Percentiles rank a stretch among this genome's conserved stretches.
Evolutionary conservation across 768 basidiomycete genomes (phyloP).

Genomic region (Pleurotus cornucopiae): DNA sequence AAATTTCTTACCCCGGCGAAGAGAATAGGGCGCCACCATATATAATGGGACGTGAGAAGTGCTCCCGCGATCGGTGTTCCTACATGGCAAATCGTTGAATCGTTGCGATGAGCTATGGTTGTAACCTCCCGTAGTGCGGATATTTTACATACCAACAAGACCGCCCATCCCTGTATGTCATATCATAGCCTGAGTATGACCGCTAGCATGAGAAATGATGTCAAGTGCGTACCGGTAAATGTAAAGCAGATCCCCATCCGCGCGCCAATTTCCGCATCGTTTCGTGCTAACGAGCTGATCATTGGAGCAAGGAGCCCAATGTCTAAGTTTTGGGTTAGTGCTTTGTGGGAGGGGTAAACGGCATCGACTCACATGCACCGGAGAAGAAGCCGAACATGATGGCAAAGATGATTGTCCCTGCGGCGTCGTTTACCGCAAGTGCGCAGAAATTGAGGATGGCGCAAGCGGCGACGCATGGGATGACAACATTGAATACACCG

Average conservation of each 20-base stretch:
- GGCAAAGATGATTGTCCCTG: conserved; percentile 28
- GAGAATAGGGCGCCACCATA: conserved; percentile 57
- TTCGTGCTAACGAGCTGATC: conserved; percentile 36
- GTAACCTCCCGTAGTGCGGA: too few relatives aligned
- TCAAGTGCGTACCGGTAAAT: conserved; percentile 32
- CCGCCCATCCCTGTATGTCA: conserved; percentile 32
- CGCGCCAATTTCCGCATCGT: conserved; percentile 50
- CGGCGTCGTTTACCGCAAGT: conserved; percentile 22
- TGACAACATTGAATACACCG: conserved; percentile 27
- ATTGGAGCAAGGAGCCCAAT: conserved; percentile 40
- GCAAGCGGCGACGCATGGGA: conserved; percentile 20
- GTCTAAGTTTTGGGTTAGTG: conserved; percentile 19
- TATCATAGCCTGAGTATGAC: background rate
- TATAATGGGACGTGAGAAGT: conserved; percentile 42
- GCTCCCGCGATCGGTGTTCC: conserved; percentile 59
- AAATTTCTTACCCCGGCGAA: conserved; percentile 37
- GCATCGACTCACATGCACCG: conserved; percentile 29
- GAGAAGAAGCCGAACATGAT: conserved; percentile 36
- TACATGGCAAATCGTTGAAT: conserved; percentile 10
- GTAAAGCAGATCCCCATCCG: conserved; percentile 49
- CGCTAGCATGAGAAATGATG: conserved; percentile 1
- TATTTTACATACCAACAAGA: conserved; percentile 28
- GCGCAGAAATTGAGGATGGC: conserved; percentile 31
- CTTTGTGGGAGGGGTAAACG: background rate
- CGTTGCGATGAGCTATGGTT: too few relatives aligned